These are phyloP conservation scores for Komagataella ulmi DNA, from an alignment of 805 yeast species.

Conservation along the genomic window DNA sequence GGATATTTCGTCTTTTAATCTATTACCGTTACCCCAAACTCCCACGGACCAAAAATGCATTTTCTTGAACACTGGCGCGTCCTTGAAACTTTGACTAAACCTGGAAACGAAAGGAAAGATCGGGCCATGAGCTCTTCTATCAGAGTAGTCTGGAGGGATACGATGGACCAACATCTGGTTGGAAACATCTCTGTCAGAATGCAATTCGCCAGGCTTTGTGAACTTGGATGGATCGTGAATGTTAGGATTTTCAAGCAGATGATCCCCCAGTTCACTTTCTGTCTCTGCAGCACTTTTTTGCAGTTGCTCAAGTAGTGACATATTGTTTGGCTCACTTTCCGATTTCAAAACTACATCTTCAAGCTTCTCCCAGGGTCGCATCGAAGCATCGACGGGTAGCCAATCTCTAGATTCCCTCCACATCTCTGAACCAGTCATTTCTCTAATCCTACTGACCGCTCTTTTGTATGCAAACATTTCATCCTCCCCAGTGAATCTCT, in stretches of 20 bases:
- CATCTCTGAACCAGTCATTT: conserved; percentile 15
- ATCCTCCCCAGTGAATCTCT: conserved; percentile 64
- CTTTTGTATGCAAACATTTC: conserved; percentile 62
- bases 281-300: conserved; percentile 5
- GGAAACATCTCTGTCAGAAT: neutral
- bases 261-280: neutral
- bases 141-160: neutral
- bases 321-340: neutral
- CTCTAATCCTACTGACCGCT: conserved; percentile 50
- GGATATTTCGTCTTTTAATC: conserved; percentile 40
- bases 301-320: neutral
- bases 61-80: conserved; percentile 26
- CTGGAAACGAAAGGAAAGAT: neutral
- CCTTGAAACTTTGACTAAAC: neutral
- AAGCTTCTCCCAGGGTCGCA: conserved; percentile 46
- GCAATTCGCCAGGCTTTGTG: neutral
- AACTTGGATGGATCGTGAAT: conserved; percentile 2
- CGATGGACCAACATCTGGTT: neutral
- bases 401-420: conserved; percentile 41
- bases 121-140: neutral
- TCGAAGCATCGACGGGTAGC: conserved; percentile 35
- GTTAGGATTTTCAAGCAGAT: neutral
- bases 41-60: conserved; percentile 64
- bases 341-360: conserved; percentile 1
- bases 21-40: conserved; percentile 38